phyloP scores from a whole-genome alignment of 495 filamentous ascomycete species.

The Xylaria venustula region DNA sequence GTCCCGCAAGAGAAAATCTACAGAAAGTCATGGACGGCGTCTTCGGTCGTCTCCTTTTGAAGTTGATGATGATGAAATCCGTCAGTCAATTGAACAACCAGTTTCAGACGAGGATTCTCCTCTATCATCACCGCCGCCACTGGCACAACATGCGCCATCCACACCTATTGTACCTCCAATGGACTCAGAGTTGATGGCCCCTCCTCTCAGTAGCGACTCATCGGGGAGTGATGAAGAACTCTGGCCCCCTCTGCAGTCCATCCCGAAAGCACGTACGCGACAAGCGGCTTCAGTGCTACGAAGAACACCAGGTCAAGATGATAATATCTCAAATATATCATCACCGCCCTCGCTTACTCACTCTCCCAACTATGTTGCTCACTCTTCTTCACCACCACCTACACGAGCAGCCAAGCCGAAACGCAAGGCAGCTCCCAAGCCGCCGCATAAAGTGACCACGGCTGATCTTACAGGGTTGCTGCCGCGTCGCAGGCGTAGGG shows the following conservation, averaged over 20 bases:
- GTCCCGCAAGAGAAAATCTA: constrained; percentile 47
- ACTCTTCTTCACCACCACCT: constrained; percentile 24
- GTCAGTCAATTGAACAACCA: constrained; percentile 23
- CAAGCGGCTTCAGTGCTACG: constrained; percentile 20
- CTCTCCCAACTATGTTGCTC: constrained; percentile 47
- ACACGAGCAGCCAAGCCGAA: constrained; percentile 19
- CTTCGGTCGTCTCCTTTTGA: constrained; percentile 25
- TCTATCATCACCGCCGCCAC: constrained; percentile 18
- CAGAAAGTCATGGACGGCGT: constrained; percentile 34
- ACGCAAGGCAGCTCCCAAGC: constrained; percentile 20
- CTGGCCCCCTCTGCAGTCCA: constrained; percentile 39
- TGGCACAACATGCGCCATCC: constrained; percentile 13
- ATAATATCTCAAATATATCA: constrained; percentile 40
- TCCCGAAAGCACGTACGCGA: constrained; percentile 32
- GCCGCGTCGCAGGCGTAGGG: constrained; percentile 35
- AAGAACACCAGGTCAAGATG: constrained; percentile 32
- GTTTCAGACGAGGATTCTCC: constrained; percentile 27
- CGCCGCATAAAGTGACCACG: constrained; percentile 36
- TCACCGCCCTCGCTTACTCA: constrained; percentile 52
- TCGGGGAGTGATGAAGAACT: constrained; percentile 35
- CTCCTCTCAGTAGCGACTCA: constrained; percentile 43
- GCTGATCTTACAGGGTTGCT: constrained; percentile 43
- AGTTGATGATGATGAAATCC: constrained; percentile 28
- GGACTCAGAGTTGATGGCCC: constrained; percentile 44
- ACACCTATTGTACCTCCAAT: constrained; percentile 23